A percentile compares a stretch with the other conserved stretches of the same genome.
Evolutionary conservation across 139 green algal genomes (phyloP).

Genomic region (Microglena sp.): DNA sequence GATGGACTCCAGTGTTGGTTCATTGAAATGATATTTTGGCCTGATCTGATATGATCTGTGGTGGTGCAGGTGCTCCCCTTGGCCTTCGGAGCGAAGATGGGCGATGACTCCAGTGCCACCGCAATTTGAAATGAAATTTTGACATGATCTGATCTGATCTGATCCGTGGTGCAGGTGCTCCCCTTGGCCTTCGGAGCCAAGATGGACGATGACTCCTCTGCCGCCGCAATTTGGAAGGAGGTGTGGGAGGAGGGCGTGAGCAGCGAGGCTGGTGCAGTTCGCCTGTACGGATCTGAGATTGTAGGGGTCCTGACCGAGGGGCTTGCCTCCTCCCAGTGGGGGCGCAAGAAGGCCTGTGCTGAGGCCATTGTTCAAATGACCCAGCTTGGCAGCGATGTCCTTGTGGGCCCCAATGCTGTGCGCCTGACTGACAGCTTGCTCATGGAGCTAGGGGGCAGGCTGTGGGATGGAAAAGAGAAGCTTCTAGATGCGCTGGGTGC

Average conservation of each 20-base stretch:
- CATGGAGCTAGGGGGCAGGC: constrained; percentile 22
- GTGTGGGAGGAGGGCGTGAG: constrained; percentile 62
- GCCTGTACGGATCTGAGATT: constrained; percentile 46
- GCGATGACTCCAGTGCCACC: too few species aligned
- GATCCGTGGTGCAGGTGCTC: constrained; percentile 35
- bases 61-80: constrained; percentile 43
- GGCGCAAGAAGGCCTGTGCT: constrained; percentile 47
- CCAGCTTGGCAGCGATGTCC: constrained; percentile 3
- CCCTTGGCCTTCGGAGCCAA: constrained; percentile 47
- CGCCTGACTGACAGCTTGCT: constrained; percentile 29
- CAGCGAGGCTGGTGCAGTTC: constrained; percentile 45
- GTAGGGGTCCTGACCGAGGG: constrained; percentile 14
- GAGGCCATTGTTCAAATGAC: constrained; percentile 17
- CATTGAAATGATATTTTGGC: too few species aligned
- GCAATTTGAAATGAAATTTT: too few species aligned
- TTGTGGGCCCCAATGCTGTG: neutral
- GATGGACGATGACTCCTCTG: constrained; percentile 45
- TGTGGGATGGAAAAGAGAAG: constrained; percentile 76
- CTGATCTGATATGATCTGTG: too few species aligned
- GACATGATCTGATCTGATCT: too few species aligned
- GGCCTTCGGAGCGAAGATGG: constrained; percentile 41
- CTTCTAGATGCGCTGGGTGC: constrained; percentile 44
- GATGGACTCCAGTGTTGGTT: too few species aligned
- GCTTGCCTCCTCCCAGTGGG: constrained; percentile 38
- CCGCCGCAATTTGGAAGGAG: constrained; percentile 53